Base-by-base conservation (phyloP, 768 basidiomycete genomes). In the Russula emetica region DNA sequence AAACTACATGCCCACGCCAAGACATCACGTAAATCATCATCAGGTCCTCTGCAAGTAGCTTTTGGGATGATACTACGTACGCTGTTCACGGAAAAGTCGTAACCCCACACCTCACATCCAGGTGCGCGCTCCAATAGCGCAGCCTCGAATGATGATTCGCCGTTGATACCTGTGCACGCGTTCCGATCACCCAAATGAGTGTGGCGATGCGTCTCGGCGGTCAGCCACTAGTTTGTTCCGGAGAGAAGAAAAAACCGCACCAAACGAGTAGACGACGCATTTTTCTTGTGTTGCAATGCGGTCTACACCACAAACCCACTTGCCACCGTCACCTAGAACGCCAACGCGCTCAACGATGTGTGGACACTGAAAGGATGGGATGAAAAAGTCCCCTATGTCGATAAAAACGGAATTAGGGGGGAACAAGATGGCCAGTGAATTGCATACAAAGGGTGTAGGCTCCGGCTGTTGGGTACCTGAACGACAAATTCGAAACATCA, bases 91-190 rank as follows among this genome's bases (percentile, higher is more conserved):
- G 73, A 74, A 65, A 75, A 79, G 70, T 79, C 80, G 66, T 78
- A 79, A n/a, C 79, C 77, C 70, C 75, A 78, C 26, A 77, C 62
- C 56, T 78, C 68, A 55, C 79, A 80, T 18, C 72, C 72, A 0
- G 69, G 73, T 5, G 76, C 78, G 28, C 77, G 78, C 61, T 78
- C 73, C 62, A 83, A 70, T 22, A 83, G 62, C n/a, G 76, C 76
- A 13, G 80, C 78, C 64, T 83, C 82, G 65, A 79, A 83, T n/a
- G 80, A 80, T 5, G 80, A 82, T 52, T 83, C 80, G 70, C 76
- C 76, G 54, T 80, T 80, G 55, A 83, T 69, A 34, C 81, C 81
- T 80, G 55, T 34, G 20, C 9, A 28, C 16, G 1, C 16, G 6
- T 10, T 36, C 36, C 36, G 36, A 24, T 18, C 13, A 60, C 30